These are phyloP conservation scores for Aquilaria agallochum DNA, from an alignment of 441 rosid species.

Conservation along the genomic window DNA sequence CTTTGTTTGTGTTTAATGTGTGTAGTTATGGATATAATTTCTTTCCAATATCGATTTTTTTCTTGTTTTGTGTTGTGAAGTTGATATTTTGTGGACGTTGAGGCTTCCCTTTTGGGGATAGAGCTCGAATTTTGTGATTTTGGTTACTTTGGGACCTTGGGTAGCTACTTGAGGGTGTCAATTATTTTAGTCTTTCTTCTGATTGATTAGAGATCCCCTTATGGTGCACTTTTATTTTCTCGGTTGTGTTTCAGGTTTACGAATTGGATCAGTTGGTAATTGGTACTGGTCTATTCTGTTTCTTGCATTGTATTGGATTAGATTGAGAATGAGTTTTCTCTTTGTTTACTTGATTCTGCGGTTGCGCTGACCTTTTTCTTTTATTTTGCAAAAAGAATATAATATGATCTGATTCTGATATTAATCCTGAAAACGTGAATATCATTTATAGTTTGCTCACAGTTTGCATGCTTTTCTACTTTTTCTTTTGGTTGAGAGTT, in stretches of 20 bases:
- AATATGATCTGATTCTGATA: too few relatives aligned
- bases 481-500: too few relatives aligned
- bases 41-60: background rate
- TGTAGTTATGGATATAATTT: background rate
- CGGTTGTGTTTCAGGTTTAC: background rate
- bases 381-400: too few relatives aligned
- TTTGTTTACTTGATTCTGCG: too few relatives aligned
- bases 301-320: background rate
- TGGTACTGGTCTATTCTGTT: background rate
- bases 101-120: background rate
- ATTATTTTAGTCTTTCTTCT: background rate
- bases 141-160: background rate
- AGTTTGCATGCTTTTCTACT: too few relatives aligned
- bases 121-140: background rate
- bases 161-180: slow-evolving; percentile 8
- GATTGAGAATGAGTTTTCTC: background rate
- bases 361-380: too few relatives aligned
- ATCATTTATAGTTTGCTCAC: too few relatives aligned
- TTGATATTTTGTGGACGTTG: background rate
- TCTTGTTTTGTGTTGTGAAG: slow-evolving; percentile 7
- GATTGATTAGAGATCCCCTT: background rate
- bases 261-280: background rate
- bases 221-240: background rate
- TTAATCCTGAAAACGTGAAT: too few relatives aligned
- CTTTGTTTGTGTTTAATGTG: slow-evolving; percentile 1